Conservation (phyloP, 768 basidiomycete genomes). For the Goffeauzyma gilvescens region DNA sequence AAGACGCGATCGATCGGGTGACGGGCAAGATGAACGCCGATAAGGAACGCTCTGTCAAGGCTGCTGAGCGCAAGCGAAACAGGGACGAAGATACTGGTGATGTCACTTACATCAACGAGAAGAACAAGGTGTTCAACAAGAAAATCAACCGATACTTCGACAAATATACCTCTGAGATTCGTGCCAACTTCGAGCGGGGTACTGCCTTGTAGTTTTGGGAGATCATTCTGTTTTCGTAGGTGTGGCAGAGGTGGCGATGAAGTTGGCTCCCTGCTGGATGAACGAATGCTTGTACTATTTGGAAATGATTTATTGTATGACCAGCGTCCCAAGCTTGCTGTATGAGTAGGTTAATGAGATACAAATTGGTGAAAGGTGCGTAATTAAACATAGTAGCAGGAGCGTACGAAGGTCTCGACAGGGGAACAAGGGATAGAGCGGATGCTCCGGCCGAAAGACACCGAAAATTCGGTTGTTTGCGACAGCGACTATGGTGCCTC, state of each 20-base stretch:
- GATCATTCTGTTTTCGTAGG: not conserved
- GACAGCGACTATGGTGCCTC: no score
- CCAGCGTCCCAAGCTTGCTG: no score
- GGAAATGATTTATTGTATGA: no score
- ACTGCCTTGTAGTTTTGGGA: constrained; percentile 61
- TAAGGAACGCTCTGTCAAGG: constrained; percentile 54
- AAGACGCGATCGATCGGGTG: constrained; percentile 86
- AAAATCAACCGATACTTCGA: constrained; percentile 94
- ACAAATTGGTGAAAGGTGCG: no score
- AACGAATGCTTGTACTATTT: no score
- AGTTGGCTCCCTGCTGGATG: no score
- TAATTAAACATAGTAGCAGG: no score
- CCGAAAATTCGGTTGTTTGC: no score
- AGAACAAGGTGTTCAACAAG: constrained; percentile 94
- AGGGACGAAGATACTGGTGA: constrained; percentile 80
- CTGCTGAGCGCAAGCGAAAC: constrained; percentile 62
- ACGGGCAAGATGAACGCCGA: constrained; percentile 81
- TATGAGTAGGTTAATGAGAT: no score
- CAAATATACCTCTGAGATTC: constrained; percentile 88
- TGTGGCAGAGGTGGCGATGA: not conserved
- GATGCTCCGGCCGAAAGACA: no score
- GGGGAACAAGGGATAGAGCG: no score
- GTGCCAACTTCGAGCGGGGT: constrained; percentile 92
- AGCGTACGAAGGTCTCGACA: no score
- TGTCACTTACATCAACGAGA: constrained; percentile 98